Evolutionary conservation across 805 yeast species (phyloP).

Genomic region (Saturnispora sekii): DNA sequence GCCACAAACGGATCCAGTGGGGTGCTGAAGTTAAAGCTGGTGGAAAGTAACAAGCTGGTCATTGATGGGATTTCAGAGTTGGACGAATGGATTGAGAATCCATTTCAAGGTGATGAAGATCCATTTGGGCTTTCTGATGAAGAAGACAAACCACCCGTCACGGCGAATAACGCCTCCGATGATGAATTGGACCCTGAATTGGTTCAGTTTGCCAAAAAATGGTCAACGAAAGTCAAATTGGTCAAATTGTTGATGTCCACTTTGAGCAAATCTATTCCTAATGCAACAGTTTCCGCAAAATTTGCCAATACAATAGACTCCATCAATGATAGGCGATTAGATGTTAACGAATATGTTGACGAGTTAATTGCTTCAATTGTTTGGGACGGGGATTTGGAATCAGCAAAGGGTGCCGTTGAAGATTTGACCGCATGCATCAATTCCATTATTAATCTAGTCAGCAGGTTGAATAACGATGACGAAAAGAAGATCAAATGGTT

Average conservation of each 20-base stretch:
- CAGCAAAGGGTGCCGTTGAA: slow-evolving; percentile 18
- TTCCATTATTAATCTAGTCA: slow-evolving; percentile 31
- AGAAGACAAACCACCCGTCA: slow-evolving; percentile 10
- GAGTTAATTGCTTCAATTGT: slow-evolving; percentile 49
- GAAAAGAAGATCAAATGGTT: slow-evolving; percentile 52
- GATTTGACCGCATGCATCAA: slow-evolving; percentile 17
- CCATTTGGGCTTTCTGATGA: slow-evolving; percentile 33
- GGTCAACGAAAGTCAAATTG: slow-evolving; percentile 47
- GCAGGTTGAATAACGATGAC: slow-evolving; percentile 37
- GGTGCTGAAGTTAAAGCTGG: slow-evolving; percentile 38
- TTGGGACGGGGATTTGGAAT: slow-evolving; percentile 33
- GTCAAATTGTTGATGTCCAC: slow-evolving; percentile 51
- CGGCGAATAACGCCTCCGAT: slow-evolving; percentile 15
- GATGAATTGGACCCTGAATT: slow-evolving; percentile 12
- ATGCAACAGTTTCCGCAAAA: slow-evolving; percentile 16
- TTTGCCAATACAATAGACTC: slow-evolving; percentile 38
- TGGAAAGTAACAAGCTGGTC: slow-evolving; percentile 35
- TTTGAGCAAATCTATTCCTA: slow-evolving; percentile 47
- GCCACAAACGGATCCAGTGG: slow-evolving; percentile 44
- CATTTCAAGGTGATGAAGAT: slow-evolving; percentile 35
- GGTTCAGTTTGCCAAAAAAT: slow-evolving; percentile 31
- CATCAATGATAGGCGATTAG: slow-evolving; percentile 34
- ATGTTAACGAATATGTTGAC: slow-evolving; percentile 41
- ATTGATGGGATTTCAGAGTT: slow-evolving; percentile 61
- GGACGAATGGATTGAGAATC: slow-evolving; percentile 60